These are phyloP conservation scores for Elsinoe arachidis DNA, from an alignment of 2,329 filamentous ascomycete species.

Conservation along the genomic window DNA sequence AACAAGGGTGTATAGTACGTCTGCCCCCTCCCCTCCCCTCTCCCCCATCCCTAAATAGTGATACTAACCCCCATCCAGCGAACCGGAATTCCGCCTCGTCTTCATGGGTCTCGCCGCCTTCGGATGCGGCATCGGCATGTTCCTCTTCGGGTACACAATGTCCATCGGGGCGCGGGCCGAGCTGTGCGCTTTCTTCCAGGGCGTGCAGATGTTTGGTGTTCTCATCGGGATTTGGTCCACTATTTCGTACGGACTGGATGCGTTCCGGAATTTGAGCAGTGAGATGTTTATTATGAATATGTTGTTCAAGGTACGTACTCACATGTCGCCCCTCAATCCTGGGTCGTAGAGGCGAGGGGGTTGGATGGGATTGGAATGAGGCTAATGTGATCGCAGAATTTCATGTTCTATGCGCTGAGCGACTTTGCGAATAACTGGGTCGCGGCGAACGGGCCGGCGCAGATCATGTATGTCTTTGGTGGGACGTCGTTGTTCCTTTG, in stretches of 20 bases:
- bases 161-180: conserved; percentile 17
- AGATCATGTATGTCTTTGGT: conserved; percentile 26
- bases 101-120: conserved; percentile 19
- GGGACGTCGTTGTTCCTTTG: conserved; percentile 23
- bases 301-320: conserved; percentile 21
- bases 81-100: conserved; percentile 25
- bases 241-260: conserved; percentile 22
- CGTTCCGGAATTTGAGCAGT: conserved; percentile 22
- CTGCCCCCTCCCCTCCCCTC: not conserved
- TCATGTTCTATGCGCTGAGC: conserved; percentile 25
- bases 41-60: no score
- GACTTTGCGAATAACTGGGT: conserved; percentile 26
- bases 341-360: no score
- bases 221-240: conserved; percentile 23
- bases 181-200: conserved; percentile 25
- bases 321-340: not conserved
- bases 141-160: conserved; percentile 23
- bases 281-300: conserved; percentile 27
- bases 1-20: conserved; percentile 17
- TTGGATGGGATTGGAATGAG: no score
- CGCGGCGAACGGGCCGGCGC: conserved; percentile 18
- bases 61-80: conserved; percentile 19
- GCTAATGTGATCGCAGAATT: conserved; percentile 19
- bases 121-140: conserved; percentile 22
- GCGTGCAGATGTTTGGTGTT: conserved; percentile 24